Base-by-base conservation (phyloP, 2,329 filamentous ascomycete species). In the Ustilaginoidea virens region DNA sequence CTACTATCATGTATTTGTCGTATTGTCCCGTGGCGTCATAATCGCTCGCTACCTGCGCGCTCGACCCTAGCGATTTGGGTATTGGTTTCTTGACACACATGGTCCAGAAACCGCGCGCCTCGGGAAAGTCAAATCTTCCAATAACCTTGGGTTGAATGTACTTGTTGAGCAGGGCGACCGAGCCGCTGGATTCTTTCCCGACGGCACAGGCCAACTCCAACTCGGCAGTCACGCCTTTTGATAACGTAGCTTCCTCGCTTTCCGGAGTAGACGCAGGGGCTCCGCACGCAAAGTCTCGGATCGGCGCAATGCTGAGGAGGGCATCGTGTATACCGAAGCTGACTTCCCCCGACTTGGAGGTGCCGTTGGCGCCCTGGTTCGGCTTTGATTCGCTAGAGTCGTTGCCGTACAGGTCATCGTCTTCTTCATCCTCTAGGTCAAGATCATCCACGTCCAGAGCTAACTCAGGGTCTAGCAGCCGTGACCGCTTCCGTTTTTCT, bases 1-100 rank as follows among this genome's bases (percentile, higher is more conserved):
- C 80, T 15, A 87, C 72, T 39, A 94, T 81, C 61, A 93, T 73
- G 44, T 81, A 87, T 46, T 74, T 74, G 48, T 87, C 78, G 40
- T 77, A 75, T 38, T 77, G 69, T 3, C 66, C 65, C 23, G 73
- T 65, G 2, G 59, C 52, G 25, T 67, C 66, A 36, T 66, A 71
- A 34, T 74, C 69, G n/a, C 53, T 58, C 2, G 56, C 57, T 2
- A 67, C 56, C 3, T 64, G 55, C 2, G 66, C 52, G 9, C 58
- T 58, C 7, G 59, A 51, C 4, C 63, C 63, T 10, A 74, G 45
- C 2, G 61, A 62, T 43, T 76, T 77, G 1, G 73, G 65, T n/a
- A 71, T 55, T 10, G 74, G 65, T 43, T 74, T 79, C 37, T 72
- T 75, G 7, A 71, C 74, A 37, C 64, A 69, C 44, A 92, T 69